phyloP scores from a whole-genome alignment of 768 basidiomycete species.

The Dentipellis sp. region DNA sequence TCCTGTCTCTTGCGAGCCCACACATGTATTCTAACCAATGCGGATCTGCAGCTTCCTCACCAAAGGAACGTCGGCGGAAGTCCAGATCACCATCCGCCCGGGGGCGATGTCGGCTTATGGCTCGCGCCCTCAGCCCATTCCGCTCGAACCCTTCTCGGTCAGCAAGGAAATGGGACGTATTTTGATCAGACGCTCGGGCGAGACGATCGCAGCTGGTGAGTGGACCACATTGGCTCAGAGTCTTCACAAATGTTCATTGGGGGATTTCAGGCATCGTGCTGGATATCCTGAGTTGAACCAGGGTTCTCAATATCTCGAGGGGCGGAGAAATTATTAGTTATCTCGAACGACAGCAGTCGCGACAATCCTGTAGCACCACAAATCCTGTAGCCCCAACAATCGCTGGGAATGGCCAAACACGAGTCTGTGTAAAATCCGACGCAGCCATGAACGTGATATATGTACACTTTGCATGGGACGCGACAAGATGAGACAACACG shows the following conservation, averaged over 20 bases:
- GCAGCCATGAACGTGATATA: not conserved
- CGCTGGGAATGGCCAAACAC: no score
- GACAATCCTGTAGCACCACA: not conserved
- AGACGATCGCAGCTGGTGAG: slow-evolving; percentile 88
- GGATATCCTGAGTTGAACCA: not conserved
- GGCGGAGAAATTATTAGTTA: no score
- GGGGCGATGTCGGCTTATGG: slow-evolving; percentile 39
- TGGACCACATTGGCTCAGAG: not conserved
- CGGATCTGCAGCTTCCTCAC: slow-evolving; percentile 56
- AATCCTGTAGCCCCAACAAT: not conserved
- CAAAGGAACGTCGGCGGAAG: slow-evolving; percentile 79
- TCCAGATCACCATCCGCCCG: slow-evolving; percentile 69
- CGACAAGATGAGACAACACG: not conserved
- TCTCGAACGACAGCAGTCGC: no score
- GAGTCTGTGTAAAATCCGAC: not conserved
- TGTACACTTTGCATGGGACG: not conserved
- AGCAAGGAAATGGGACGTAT: slow-evolving; percentile 98
- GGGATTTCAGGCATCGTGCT: not conserved
- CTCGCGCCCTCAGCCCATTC: slow-evolving; percentile 48
- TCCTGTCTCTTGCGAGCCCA: not conserved
- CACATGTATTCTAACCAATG: slow-evolving; percentile 3
- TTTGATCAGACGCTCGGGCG: slow-evolving; percentile 78
- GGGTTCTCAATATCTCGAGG: no score
- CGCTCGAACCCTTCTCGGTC: slow-evolving; percentile 73
- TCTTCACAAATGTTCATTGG: not conserved